Conservation (phyloP, 768 basidiomycete genomes). For the Collybia sordida region DNA sequence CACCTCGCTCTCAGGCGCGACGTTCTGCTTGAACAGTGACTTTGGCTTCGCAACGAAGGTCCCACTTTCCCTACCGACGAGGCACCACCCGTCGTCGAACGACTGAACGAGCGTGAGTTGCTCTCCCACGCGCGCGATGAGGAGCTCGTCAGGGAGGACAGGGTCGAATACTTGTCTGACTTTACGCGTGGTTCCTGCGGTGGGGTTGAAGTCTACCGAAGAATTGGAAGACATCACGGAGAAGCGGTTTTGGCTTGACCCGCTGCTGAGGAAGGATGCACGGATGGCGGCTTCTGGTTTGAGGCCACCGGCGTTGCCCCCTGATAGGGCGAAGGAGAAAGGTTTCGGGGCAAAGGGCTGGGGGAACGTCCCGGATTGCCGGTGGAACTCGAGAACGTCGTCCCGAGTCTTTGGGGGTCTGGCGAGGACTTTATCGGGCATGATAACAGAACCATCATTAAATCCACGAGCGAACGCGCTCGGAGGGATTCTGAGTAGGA, state of each 20-base stretch:
- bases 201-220: constrained; percentile 30
- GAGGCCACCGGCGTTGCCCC: constrained; percentile 14
- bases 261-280: constrained; percentile 7
- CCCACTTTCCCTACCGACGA: constrained; percentile 55
- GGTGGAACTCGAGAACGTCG: constrained; percentile 44
- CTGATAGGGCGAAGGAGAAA: constrained; percentile 38
- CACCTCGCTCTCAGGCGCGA: constrained; percentile 34
- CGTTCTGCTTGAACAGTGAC: constrained; percentile 38
- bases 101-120: constrained; percentile 59
- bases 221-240: constrained; percentile 38
- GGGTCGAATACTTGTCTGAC: constrained; percentile 68
- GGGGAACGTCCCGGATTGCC: constrained; percentile 39
- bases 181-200: constrained; percentile 42
- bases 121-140: constrained; percentile 54
- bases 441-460: constrained; percentile 43
- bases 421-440: constrained; percentile 51
- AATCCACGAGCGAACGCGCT: constrained; percentile 39
- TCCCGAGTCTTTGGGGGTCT: constrained; percentile 32
- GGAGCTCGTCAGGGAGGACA: constrained; percentile 73
- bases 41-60: constrained; percentile 29
- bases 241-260: constrained; percentile 33
- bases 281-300: constrained; percentile 15
- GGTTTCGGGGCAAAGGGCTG: constrained; percentile 38
- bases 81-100: constrained; percentile 82
- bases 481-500: constrained; percentile 5